These are phyloP conservation scores for Eutrema heterophyllum DNA, from an alignment of 345 rosid species.

Conservation along the genomic window DNA sequence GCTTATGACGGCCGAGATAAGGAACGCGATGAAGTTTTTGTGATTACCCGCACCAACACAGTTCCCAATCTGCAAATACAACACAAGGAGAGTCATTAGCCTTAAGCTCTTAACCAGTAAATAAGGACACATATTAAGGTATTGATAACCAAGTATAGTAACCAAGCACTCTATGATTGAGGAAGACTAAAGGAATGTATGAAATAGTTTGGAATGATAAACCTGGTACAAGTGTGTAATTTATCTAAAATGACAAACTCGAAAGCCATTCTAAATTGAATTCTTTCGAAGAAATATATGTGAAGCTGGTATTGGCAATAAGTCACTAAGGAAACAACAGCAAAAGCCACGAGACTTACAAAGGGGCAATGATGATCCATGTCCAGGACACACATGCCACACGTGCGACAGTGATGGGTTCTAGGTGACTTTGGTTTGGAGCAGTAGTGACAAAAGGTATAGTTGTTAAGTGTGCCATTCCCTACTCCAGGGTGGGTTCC, in stretches of 20 bases:
- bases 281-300: background rate
- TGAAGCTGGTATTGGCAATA: background rate
- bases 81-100: background rate
- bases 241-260: background rate
- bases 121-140: background rate
- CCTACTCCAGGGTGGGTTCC: constrained; percentile 88
- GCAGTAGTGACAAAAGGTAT: constrained; percentile 70
- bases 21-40: constrained; percentile 56
- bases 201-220: background rate
- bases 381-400: constrained; percentile 81
- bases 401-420: constrained; percentile 89
- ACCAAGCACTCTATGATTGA: background rate
- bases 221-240: background rate
- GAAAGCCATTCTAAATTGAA: background rate
- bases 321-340: background rate
- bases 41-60: constrained; percentile 94
- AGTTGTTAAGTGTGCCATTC: constrained; percentile 64
- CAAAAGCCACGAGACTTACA: constrained; percentile 47
- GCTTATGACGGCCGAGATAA: constrained; percentile 57
- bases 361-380: constrained; percentile 99
- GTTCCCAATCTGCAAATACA: constrained; percentile 77
- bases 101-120: background rate
- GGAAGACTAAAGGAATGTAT: background rate
- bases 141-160: background rate
- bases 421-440: constrained; percentile 82